Evolutionary conservation across 2,329 filamentous ascomycete genomes (phyloP).

Genomic region (Dactylellina sp.): DNA sequence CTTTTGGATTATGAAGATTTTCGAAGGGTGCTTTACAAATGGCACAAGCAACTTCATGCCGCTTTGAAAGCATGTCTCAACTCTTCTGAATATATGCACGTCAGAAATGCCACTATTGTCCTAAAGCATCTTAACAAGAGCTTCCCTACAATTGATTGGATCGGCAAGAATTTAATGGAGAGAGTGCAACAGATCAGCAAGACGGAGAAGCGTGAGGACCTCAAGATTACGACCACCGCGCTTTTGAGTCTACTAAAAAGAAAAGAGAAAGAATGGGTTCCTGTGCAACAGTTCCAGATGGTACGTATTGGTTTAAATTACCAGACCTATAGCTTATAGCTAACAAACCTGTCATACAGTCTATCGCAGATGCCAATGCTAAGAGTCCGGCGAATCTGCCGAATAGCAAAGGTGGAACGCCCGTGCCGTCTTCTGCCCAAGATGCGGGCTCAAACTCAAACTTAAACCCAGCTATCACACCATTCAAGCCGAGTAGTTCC

Average conservation of each 20-base stretch:
- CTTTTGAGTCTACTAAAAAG: constrained; percentile 60
- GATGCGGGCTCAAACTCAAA: constrained; percentile 14
- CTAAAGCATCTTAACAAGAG: constrained; percentile 82
- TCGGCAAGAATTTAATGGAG: constrained; percentile 70
- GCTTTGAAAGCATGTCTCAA: constrained; percentile 85
- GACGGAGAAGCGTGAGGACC: constrained; percentile 60
- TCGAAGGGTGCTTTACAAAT: constrained; percentile 84
- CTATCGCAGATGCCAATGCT: constrained; percentile 53
- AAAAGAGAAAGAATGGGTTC: constrained; percentile 60
- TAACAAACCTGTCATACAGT: constrained; percentile 36
- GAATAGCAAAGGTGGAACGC: constrained; percentile 50
- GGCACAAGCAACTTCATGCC: constrained; percentile 84
- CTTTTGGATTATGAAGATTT: constrained; percentile 88
- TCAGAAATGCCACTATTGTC: constrained; percentile 92
- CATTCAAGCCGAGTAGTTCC: constrained; percentile 36
- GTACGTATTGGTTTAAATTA: constrained; percentile 52
- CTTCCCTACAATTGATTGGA: constrained; percentile 91
- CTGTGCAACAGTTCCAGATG: constrained; percentile 60
- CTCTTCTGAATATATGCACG: constrained; percentile 91
- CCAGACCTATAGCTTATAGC: constrained; percentile 5
- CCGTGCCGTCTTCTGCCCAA: constrained; percentile 38
- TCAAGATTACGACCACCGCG: constrained; percentile 61
- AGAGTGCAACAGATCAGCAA: constrained; percentile 60
- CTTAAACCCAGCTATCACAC: constrained; percentile 27
- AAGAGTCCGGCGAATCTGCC: constrained; percentile 39